Evolutionary conservation across 768 basidiomycete genomes (phyloP).

Genomic region (Trametes punicea): DNA sequence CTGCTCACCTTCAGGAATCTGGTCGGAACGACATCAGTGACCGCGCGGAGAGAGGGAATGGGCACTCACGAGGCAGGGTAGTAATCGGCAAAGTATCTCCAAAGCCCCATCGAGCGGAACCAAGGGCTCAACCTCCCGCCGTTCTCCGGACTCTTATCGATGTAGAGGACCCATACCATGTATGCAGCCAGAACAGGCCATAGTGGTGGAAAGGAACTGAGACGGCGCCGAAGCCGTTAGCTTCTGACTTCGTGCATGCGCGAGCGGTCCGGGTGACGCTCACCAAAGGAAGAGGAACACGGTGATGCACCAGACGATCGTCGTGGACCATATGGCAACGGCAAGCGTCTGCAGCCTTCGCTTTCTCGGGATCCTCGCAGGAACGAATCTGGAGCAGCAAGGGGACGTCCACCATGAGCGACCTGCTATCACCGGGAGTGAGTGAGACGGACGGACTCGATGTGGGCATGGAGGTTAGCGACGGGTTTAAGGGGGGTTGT

Average conservation of each 20-base stretch:
- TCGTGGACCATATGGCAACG: conserved; percentile 85
- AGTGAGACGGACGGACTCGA: conserved; percentile 51
- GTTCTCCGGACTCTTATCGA: conserved; percentile 73
- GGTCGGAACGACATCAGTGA: background rate
- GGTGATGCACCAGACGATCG: conserved; percentile 63
- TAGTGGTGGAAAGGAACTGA: conserved; percentile 80
- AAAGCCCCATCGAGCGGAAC: conserved; percentile 68
- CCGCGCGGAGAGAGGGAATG: background rate
- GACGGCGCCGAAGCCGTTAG: background rate
- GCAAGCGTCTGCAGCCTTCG: conserved; percentile 85
- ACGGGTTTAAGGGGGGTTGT: conserved; percentile 61
- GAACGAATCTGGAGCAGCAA: conserved; percentile 61
- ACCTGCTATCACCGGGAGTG: background rate
- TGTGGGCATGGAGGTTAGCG: conserved; percentile 64
- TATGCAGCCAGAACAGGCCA: conserved; percentile 86
- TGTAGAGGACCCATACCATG: conserved; percentile 68
- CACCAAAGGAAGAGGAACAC: conserved; percentile 82
- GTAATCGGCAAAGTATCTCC: conserved; percentile 90
- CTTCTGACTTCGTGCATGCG: background rate
- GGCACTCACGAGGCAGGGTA: conserved; percentile 81
- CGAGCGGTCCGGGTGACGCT: conserved; percentile 29
- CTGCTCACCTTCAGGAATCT: conserved; percentile 42
- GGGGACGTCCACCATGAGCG: background rate
- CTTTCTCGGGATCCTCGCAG: conserved; percentile 80
- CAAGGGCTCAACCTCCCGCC: conserved; percentile 71